Evolutionary conservation across 2,329 filamentous ascomycete genomes (phyloP), one percentile per base, ranked within the genome.

Genomic region (Fusarium secorum): DNA sequence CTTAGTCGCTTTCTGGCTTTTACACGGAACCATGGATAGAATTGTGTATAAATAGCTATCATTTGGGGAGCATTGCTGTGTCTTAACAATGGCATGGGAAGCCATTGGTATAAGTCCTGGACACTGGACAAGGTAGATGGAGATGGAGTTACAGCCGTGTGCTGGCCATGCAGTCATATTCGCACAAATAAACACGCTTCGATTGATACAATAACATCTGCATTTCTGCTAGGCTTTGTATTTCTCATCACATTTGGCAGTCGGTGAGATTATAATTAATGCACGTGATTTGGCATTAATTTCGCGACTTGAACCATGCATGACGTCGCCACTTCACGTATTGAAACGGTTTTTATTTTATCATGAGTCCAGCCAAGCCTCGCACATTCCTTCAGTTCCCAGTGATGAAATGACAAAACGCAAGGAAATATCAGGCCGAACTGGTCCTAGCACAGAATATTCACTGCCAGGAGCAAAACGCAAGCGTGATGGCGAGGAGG

Each of bases 201-300:
- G 54, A 57, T 60, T 36, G 30, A 53, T 33, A 32, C 8, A 36
- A 9, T 28, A 60, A 38, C 26, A n/a, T 26, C 42, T 26, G 22
- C n/a, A 33, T 49, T 28, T 33, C 60, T 53, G 14, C 18, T n/a
- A 35, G 18, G 22, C 10, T 52, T 26, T 52, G 28, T 36, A 44
- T 11, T 28, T 17, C 32, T 26, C n/a, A 22, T 26, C 17, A 17
- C n/a, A 32, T 18, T 33, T 26, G n/a, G 18, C 18, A 26, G 17
- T 33, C 20, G 22, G 35, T 35, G 28, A 38, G 15, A 7, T 59
- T 28, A n/a, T 24, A 20, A 35, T 9, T 6, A 26, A 11, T 26
- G 38, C 80, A 82, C 80, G 80, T 82, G 80, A 82, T 74, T 52
- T 75, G 79, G 80, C 76, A 79, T 78, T 74, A 76, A 62, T 81